Conservation (phyloP, 2,329 filamentous ascomycete genomes). For the Rachicladosporium sp. region DNA sequence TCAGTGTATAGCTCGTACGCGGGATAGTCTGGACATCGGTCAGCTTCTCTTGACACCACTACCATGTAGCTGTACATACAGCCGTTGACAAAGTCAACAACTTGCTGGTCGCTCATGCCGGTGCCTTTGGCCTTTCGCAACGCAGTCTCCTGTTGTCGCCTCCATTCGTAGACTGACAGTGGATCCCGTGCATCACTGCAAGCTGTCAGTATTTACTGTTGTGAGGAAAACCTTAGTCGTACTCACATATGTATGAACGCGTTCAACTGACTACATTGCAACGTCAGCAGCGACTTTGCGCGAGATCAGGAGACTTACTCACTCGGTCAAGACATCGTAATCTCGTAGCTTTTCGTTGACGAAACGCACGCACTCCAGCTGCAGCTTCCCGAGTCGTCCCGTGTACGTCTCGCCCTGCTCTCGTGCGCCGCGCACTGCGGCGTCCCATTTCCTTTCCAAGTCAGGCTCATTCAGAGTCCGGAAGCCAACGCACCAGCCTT, state of each 20-base stretch:
- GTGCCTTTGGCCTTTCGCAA: slow-evolving; percentile 54
- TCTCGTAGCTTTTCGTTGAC: slow-evolving; percentile 46
- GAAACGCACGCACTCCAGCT: slow-evolving; percentile 43
- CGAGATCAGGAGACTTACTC: slow-evolving; percentile 22
- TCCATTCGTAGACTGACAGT: slow-evolving; percentile 72
- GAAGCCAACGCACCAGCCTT: slow-evolving; percentile 89
- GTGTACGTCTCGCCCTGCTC: slow-evolving; percentile 30
- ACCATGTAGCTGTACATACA: slow-evolving; percentile 29
- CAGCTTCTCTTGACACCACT: not conserved
- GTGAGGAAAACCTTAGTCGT: not conserved
- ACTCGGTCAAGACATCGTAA: slow-evolving; percentile 45
- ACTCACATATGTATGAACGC: slow-evolving; percentile 52
- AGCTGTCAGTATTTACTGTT: slow-evolving; percentile 1
- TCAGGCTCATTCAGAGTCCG: slow-evolving; percentile 47
- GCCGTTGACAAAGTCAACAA: slow-evolving; percentile 61
- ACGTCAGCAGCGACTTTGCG: not conserved
- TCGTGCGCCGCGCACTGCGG: slow-evolving; percentile 39
- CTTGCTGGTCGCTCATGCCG: slow-evolving; percentile 74
- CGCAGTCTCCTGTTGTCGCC: slow-evolving; percentile 64
- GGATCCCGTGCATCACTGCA: slow-evolving; percentile 55
- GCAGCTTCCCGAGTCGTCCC: slow-evolving; percentile 41
- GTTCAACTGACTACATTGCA: slow-evolving; percentile 37
- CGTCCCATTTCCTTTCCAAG: slow-evolving; percentile 42
- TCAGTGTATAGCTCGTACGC: slow-evolving; percentile 46
- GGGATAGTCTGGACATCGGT: slow-evolving; percentile 29